Percentiles rank a stretch among this genome's conserved stretches.
Evolutionary conservation across 805 yeast genomes (phyloP).

Genomic region (Metschnikowia hibisci): DNA sequence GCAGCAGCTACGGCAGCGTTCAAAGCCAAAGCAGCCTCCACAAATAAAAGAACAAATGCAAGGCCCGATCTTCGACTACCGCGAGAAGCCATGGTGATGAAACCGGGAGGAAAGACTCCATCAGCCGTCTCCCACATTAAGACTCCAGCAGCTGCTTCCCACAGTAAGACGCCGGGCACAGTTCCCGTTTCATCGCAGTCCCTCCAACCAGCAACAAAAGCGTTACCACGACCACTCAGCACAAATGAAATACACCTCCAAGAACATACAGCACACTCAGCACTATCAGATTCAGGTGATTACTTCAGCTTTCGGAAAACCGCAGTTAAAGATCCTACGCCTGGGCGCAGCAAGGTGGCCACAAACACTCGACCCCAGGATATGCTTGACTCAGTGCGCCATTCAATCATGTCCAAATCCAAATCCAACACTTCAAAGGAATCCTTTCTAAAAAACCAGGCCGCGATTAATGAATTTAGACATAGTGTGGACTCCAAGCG

Average conservation of each 20-base stretch:
- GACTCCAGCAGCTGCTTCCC: background rate
- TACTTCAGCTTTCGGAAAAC: constrained; percentile 10
- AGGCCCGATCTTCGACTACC: constrained; percentile 8
- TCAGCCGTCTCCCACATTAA: background rate
- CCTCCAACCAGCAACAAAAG: background rate
- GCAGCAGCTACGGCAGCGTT: constrained; percentile 46
- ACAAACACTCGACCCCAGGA: constrained; percentile 22
- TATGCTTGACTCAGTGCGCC: constrained; percentile 29
- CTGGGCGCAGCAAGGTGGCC: constrained; percentile 6
- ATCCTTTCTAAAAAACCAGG: constrained; percentile 18
- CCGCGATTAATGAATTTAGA: constrained; percentile 30
- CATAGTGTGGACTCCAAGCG: constrained; percentile 36
- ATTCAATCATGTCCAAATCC: constrained; percentile 29
- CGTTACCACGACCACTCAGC: background rate
- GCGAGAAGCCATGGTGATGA: background rate
- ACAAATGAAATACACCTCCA: background rate
- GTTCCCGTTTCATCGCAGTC: background rate
- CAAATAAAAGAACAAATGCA: background rate
- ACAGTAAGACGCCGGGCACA: background rate
- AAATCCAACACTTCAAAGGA: constrained; percentile 18
- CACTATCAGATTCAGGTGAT: background rate
- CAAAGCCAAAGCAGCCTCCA: constrained; percentile 19
- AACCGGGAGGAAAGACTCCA: background rate
- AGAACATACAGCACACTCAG: background rate
- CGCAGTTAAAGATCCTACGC: constrained; percentile 6